A percentile compares a stretch with the other conserved stretches of the same genome.
phyloP scores from a whole-genome alignment of 2,329 filamentous ascomycete species.

The Onygenales sp. region DNA sequence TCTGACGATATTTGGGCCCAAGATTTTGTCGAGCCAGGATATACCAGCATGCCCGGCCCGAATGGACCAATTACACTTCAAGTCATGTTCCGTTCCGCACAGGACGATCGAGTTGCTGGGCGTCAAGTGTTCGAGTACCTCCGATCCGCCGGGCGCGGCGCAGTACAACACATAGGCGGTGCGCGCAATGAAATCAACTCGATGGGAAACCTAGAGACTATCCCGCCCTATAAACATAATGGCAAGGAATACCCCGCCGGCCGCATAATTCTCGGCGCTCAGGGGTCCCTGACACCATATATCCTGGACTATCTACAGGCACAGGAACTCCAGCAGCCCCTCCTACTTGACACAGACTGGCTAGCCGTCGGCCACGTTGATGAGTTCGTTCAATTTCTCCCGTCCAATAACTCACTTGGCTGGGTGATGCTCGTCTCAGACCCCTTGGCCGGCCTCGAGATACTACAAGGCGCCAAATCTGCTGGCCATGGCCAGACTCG shows the following conservation, averaged over 20 bases:
- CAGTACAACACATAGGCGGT: constrained; percentile 19
- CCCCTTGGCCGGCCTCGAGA: constrained; percentile 14
- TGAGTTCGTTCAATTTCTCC: constrained; percentile 27
- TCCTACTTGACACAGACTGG: constrained; percentile 26
- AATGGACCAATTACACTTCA: constrained; percentile 23
- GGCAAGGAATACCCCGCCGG: constrained; percentile 14
- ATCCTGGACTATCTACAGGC: constrained; percentile 22
- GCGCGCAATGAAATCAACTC: constrained; percentile 16
- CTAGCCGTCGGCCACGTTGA: constrained; percentile 25
- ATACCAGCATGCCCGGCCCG: constrained; percentile 30
- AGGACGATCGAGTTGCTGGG: constrained; percentile 19
- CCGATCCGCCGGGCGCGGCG: constrained; percentile 21
- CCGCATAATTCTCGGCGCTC: constrained; percentile 16
- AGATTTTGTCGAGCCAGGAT: constrained; percentile 32
- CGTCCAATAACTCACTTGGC: constrained; percentile 13
- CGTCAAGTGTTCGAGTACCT: constrained; percentile 25
- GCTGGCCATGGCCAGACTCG: constrained; percentile 17
- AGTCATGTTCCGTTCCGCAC: constrained; percentile 22
- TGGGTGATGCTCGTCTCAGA: constrained; percentile 18
- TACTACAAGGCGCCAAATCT: constrained; percentile 14
- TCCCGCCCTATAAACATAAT: constrained; percentile 22
- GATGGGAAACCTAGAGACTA: constrained; percentile 30
- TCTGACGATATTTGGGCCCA: constrained; percentile 29
- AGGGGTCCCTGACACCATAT: constrained; percentile 7
- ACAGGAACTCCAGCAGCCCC: constrained; percentile 27